phyloP scores from a whole-genome alignment of 768 basidiomycete genomes.

The Kwoniella bestiolae region DNA sequence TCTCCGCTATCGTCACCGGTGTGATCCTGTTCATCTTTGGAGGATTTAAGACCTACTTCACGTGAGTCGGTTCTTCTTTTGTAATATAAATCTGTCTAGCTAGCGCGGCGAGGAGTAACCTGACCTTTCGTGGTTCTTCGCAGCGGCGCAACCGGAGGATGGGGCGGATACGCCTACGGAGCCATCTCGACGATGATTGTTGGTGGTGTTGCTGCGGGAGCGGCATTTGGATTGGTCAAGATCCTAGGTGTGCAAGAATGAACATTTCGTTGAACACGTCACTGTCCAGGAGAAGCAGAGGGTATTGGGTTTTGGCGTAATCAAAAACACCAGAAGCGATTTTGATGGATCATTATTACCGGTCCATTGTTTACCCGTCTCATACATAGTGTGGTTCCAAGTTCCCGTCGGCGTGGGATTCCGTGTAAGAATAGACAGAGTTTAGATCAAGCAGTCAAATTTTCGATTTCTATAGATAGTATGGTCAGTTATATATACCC shows the following conservation, averaged over 20 bases:
- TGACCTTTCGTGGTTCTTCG: not conserved
- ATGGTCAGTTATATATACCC: not conserved
- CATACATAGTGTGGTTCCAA: too few relatives aligned
- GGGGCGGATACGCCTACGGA: constrained; percentile 79
- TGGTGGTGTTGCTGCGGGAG: constrained; percentile 85
- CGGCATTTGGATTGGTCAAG: constrained; percentile 68
- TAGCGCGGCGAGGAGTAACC: too few relatives aligned
- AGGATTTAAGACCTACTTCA: constrained; percentile 83
- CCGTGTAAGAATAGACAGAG: constrained; percentile 10
- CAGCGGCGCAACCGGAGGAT: constrained; percentile 61
- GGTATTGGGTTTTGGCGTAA: not conserved
- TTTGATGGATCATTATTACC: too few relatives aligned
- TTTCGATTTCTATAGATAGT: not conserved
- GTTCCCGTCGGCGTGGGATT: too few relatives aligned
- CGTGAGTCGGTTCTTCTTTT: constrained; percentile 54
- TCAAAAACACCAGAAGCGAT: too few relatives aligned
- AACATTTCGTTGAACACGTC: too few relatives aligned
- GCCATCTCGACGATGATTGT: constrained; percentile 84
- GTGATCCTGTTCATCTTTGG: constrained; percentile 87
- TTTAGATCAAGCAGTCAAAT: not conserved
- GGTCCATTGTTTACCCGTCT: too few relatives aligned
- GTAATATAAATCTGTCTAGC: too few relatives aligned
- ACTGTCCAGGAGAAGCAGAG: not conserved
- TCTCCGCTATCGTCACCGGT: constrained; percentile 75
- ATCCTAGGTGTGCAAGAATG: constrained; percentile 57